Conservation (phyloP, 495 filamentous ascomycete genomes). For the Physcia stellaris region DNA sequence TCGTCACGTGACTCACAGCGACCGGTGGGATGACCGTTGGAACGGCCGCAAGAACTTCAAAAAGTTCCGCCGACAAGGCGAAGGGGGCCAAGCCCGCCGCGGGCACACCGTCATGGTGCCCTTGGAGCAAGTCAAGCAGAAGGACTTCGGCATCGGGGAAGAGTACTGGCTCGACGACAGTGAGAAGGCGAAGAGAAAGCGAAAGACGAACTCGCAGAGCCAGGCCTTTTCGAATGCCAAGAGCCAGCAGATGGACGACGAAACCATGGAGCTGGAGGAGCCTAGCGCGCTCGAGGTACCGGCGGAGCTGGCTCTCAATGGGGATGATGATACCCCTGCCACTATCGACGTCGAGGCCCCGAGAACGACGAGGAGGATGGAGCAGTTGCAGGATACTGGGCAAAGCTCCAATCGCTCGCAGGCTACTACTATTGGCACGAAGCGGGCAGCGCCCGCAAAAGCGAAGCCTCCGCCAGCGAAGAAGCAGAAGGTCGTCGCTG, state of each 20-base stretch:
- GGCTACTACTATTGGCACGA: slow-evolving; percentile 26
- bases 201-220: slow-evolving; percentile 17
- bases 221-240: slow-evolving; percentile 15
- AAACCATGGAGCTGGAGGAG: slow-evolving; percentile 15
- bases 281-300: slow-evolving; percentile 8
- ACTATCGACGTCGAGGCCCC: slow-evolving; percentile 15
- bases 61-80: slow-evolving; percentile 58
- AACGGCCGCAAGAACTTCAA: slow-evolving; percentile 97
- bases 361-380: slow-evolving; percentile 20
- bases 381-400: slow-evolving; percentile 17
- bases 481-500: slow-evolving; percentile 22
- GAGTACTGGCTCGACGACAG: slow-evolving; percentile 64
- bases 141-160: slow-evolving; percentile 73
- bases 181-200: slow-evolving; percentile 21
- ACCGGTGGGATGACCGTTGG: slow-evolving; percentile 82
- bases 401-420: no score
- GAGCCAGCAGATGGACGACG: slow-evolving; percentile 12
- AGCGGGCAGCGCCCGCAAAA: slow-evolving; percentile 16
- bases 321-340: slow-evolving; percentile 17
- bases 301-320: slow-evolving; percentile 14
- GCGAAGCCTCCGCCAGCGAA: slow-evolving; percentile 28
- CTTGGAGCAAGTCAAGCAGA: slow-evolving; percentile 65
- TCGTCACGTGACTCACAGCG: slow-evolving; percentile 23
- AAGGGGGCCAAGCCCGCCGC: slow-evolving; percentile 28
- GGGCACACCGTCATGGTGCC: slow-evolving; percentile 56